Evolutionary conservation across 306 rosid genomes (phyloP), one percentile per base, ranked within the genome.

Genomic region (Cucurbita maxima): DNA sequence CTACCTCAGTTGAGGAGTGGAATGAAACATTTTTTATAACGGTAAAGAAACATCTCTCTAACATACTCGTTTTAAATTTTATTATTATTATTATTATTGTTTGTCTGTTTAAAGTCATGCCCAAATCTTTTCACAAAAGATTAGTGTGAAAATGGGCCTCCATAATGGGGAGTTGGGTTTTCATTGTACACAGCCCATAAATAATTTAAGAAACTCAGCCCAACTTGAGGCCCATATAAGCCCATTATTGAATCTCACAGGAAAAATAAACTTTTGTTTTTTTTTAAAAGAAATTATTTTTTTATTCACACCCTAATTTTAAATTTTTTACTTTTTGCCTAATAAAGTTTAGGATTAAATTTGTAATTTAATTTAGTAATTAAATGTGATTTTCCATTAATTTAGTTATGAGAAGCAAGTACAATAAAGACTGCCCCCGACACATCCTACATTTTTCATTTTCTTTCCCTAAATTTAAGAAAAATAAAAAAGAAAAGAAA

Each of bases 381-480:
- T 14, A 69, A 69, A 50, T 70, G 74, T 70, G n/a, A 70, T 50
- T 50, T 50, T 34, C 44, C 18, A 50, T 14, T 4, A 50, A 70
- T 51, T 68, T 70, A 69, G 58, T 69, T 69, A 69, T 48, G 36
- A 22, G 73, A 25, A 47, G 6, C 20, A 48, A 50, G 57, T 50
- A 14, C 3, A 48, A 43, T 14, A 8, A 45, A 22, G 10, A 69
- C 7, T 18, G 47, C n/a, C 55, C 34, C 55, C 25, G 50, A 3
- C 50, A 14, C 45, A 14, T 30, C 59, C 74, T 70, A 70, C 53
- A 7, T 70, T 30, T 20, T 69, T 48, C 58, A 69, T 48, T 69
- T 47, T 25, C n/a, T 48, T 48, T 25, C n/a, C 30, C 55, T 5
- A 50, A 50, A 4, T 50, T 50, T 14, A 14, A 40, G 54, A 50